These are phyloP conservation scores for Grigorovia jiainica DNA, from an alignment of 805 yeast species.

Conservation along the genomic window DNA sequence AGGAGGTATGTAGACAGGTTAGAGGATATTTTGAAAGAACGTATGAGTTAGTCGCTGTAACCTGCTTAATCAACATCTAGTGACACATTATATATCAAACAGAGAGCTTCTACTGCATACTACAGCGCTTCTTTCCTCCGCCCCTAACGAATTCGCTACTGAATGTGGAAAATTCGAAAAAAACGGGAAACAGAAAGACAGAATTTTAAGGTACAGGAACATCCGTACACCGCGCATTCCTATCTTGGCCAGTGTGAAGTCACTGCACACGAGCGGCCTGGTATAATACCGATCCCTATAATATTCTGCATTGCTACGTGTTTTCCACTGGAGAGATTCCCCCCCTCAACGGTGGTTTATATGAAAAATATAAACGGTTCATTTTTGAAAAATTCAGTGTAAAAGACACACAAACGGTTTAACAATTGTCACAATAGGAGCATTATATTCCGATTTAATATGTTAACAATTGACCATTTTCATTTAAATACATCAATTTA, in stretches of 20 bases:
- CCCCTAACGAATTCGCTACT: no score
- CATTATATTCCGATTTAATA: not conserved
- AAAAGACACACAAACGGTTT: not conserved
- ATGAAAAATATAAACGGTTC: no score
- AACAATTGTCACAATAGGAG: not conserved
- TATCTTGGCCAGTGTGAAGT: no score
- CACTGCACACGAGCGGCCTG: not conserved
- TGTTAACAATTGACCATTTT: not conserved
- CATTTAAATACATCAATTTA: not conserved
- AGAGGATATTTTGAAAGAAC: conserved; percentile 11
- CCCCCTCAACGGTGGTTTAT: no score
- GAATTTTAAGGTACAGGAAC: no score
- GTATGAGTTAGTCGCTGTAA: conserved; percentile 1
- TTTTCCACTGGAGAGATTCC: no score
- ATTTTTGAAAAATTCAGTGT: no score
- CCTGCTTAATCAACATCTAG: no score
- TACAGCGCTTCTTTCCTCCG: no score
- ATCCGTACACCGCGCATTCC: conserved; percentile 1
- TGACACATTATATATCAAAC: no score
- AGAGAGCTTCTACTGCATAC: no score
- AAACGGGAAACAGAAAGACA: not conserved
- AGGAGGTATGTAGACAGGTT: conserved; percentile 14
- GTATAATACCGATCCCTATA: not conserved
- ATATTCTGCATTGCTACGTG: no score
- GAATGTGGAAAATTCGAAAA: not conserved